phyloP scores from a whole-genome alignment of 306 rosid species.

The Casuarina cunninghamiana region DNA sequence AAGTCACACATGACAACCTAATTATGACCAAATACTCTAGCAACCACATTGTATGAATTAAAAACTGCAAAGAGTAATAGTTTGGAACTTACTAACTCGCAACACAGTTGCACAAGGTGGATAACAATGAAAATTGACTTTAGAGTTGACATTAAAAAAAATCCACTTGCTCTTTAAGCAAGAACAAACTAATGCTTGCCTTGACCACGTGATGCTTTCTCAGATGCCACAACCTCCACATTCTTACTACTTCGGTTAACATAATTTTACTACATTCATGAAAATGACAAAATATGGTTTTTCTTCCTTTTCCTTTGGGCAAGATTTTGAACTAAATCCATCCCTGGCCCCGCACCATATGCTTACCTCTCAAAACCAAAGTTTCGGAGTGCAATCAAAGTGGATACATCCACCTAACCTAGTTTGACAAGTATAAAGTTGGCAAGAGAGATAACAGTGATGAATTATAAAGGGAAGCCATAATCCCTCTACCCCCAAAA shows the following conservation, averaged over 20 bases:
- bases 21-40: neutral
- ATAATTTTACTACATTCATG: no score
- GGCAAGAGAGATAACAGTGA: no score
- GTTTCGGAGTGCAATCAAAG: no score
- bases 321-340: no score
- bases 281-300: no score
- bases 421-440: no score
- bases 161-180: neutral
- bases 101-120: neutral
- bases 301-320: no score
- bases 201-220: neutral
- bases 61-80: neutral
- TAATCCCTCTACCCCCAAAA: no score
- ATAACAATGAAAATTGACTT: neutral
- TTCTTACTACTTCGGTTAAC: neutral
- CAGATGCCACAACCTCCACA: neutral
- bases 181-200: neutral
- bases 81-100: neutral
- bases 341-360: no score
- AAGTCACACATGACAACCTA: neutral
- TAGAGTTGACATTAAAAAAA: neutral
- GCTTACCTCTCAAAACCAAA: no score
- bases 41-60: neutral
- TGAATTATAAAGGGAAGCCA: no score
- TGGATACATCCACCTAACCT: no score